Evolutionary conservation across 1,284 basidiomycete genomes (phyloP).

Genomic region (Mixia osmundae): DNA sequence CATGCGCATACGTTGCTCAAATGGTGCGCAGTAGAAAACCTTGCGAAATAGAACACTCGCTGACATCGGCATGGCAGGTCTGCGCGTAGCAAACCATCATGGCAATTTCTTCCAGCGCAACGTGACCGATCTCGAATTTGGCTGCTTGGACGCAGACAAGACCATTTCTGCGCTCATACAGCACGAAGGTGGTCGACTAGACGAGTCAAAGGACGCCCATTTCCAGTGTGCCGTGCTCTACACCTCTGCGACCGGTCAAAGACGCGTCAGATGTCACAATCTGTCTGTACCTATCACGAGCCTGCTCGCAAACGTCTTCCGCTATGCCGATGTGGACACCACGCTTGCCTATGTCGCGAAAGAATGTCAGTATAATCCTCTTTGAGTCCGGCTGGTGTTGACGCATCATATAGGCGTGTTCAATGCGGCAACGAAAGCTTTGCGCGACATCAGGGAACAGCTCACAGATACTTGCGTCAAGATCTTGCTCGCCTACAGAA

Average conservation of each 20-base stretch:
- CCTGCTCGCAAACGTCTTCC: constrained; percentile 75
- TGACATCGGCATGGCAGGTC: constrained; percentile 27
- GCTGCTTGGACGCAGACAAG: constrained; percentile 57
- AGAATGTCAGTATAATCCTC: constrained; percentile 35
- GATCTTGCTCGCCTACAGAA: constrained; percentile 66
- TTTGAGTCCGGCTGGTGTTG: constrained; percentile 3
- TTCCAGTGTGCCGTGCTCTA: constrained; percentile 83
- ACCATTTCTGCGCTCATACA: constrained; percentile 44
- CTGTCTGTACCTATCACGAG: constrained; percentile 56
- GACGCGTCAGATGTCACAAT: constrained; percentile 69
- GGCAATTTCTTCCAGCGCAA: constrained; percentile 64
- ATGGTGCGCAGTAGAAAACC: constrained; percentile 30
- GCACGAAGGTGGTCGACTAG: constrained; percentile 35
- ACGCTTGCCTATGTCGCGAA: constrained; percentile 51
- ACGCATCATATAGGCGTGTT: no score
- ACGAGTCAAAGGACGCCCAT: constrained; percentile 51
- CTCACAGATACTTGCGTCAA: constrained; percentile 66
- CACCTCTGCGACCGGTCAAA: constrained; percentile 51
- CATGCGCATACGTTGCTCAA: constrained; percentile 62
- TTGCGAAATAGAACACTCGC: constrained; percentile 1
- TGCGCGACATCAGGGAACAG: constrained; percentile 55
- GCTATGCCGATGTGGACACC: constrained; percentile 75
- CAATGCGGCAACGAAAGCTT: constrained; percentile 32
- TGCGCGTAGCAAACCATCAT: constrained; percentile 44
- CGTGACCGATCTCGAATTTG: constrained; percentile 54